phyloP scores from a whole-genome alignment of 768 basidiomycete species.

The Russula vinacea region DNA sequence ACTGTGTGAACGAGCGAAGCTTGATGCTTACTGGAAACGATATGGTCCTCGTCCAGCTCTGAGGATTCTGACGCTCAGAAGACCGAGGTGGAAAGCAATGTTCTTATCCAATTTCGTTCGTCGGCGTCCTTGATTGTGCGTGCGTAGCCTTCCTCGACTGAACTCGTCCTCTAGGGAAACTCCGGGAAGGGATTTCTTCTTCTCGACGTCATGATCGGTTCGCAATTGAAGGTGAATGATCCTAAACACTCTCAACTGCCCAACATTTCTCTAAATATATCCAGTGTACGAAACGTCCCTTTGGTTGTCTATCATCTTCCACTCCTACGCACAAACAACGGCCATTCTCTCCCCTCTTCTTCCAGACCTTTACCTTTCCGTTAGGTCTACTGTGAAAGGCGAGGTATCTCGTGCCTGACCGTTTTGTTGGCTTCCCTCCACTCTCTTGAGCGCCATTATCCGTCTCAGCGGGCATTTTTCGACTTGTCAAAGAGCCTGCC shows the following conservation, averaged over 20 bases:
- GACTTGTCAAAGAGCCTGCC: constrained; percentile 46
- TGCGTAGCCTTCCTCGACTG: neutral
- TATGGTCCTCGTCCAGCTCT: constrained; percentile 33
- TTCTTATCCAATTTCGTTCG: constrained; percentile 72
- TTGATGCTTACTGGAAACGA: constrained; percentile 47
- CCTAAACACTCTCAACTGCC: neutral
- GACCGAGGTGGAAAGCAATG: constrained; percentile 59
- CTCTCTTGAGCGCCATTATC: constrained; percentile 55
- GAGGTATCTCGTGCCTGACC: constrained; percentile 33
- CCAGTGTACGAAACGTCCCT: constrained; percentile 75
- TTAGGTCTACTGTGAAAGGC: constrained; percentile 30
- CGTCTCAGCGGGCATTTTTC: constrained; percentile 59
- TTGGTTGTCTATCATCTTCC: constrained; percentile 60
- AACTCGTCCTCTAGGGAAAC: constrained; percentile 52
- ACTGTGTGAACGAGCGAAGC: constrained; percentile 36
- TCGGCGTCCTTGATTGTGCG: constrained; percentile 19
- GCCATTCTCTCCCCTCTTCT: constrained; percentile 61
- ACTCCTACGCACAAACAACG: constrained; percentile 56
- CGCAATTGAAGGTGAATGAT: constrained; percentile 58
- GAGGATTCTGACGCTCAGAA: constrained; percentile 33
- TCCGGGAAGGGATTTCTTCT: constrained; percentile 69
- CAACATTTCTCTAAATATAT: neutral
- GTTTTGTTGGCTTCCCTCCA: constrained; percentile 55
- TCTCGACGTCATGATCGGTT: constrained; percentile 58
- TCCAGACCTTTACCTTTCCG: constrained; percentile 44